These are phyloP conservation scores for Ascocoryne sarcoides DNA, from an alignment of 2,329 filamentous ascomycete genomes.

Conservation along the genomic window DNA sequence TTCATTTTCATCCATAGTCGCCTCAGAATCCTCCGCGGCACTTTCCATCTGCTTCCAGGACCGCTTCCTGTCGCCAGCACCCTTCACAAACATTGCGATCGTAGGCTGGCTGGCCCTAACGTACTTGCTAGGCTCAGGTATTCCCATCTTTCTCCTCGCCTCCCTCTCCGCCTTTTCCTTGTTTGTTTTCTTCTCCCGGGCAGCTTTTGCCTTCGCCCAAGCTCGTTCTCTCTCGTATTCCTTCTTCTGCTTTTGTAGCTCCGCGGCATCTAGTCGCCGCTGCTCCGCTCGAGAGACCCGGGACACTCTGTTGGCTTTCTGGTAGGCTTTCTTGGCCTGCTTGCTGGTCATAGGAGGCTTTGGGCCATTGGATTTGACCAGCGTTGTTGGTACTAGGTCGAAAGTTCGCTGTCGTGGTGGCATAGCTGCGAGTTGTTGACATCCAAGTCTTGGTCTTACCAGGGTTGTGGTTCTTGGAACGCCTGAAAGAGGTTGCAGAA, in stretches of 20 bases:
- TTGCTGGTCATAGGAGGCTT: constrained; percentile 41
- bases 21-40: constrained; percentile 15
- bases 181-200: constrained; percentile 46
- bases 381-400: constrained; percentile 33
- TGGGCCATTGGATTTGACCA: constrained; percentile 15
- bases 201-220: constrained; percentile 40
- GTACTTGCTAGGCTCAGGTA: constrained; percentile 40
- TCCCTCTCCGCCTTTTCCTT: constrained; percentile 42
- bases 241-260: constrained; percentile 32
- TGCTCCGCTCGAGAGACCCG: constrained; percentile 33
- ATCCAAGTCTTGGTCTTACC: too few relatives aligned
- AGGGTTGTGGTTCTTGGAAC: too few relatives aligned
- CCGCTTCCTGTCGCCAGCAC: constrained; percentile 15
- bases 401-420: constrained; percentile 35
- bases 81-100: constrained; percentile 43
- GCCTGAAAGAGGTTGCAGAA: too few relatives aligned
- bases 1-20: background rate
- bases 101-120: constrained; percentile 49
- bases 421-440: constrained; percentile 10
- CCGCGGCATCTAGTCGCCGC: constrained; percentile 32
- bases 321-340: constrained; percentile 39
- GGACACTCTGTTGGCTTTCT: constrained; percentile 33
- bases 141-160: constrained; percentile 41
- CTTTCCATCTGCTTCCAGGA: constrained; percentile 14
- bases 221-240: constrained; percentile 47